These are phyloP conservation scores for Aquilaria malaccensis DNA, from an alignment of 345 rosid species.

Conservation along the genomic window DNA sequence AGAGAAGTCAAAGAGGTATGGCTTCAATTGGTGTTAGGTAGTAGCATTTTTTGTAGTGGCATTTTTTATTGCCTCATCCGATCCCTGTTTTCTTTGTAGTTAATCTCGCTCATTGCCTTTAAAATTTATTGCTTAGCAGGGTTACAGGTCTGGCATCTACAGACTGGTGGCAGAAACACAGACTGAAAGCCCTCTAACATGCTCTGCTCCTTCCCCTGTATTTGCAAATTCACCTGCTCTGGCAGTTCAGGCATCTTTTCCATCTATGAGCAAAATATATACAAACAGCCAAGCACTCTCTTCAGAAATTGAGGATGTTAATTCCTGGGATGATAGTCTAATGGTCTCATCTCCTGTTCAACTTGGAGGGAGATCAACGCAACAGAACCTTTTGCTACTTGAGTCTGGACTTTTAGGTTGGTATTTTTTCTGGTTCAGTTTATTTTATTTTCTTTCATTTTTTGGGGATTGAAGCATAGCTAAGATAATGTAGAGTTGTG, in stretches of 20 bases:
- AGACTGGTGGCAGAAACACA: conserved; percentile 22
- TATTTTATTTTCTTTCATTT: background rate
- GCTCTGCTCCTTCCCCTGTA: conserved; percentile 22
- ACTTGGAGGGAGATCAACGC: conserved; percentile 10
- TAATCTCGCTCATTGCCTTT: no score
- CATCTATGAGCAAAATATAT: conserved; percentile 23
- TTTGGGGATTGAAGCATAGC: background rate
- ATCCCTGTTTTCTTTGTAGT: no score
- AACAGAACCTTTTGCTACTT: conserved; percentile 19
- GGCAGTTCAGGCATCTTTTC: conserved; percentile 25
- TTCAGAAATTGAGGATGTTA: conserved; percentile 36
- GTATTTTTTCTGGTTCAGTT: conserved; percentile 2
- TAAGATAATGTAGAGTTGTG: background rate
- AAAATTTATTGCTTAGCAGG: conserved; percentile 23
- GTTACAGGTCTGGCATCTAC: conserved; percentile 37
- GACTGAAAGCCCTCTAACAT: conserved; percentile 29
- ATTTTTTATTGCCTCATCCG: no score
- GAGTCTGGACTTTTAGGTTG: conserved; percentile 28
- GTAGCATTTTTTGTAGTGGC: no score
- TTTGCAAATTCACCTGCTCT: conserved; percentile 25
- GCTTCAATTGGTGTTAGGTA: background rate
- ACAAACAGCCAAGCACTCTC: conserved; percentile 32
- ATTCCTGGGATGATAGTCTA: conserved; percentile 18
- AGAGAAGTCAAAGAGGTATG: conserved; percentile 84
- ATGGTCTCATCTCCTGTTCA: conserved; percentile 16